Evolutionary conservation across 2,329 filamentous ascomycete genomes (phyloP).

Genomic region (Zymoseptoria passerinii): DNA sequence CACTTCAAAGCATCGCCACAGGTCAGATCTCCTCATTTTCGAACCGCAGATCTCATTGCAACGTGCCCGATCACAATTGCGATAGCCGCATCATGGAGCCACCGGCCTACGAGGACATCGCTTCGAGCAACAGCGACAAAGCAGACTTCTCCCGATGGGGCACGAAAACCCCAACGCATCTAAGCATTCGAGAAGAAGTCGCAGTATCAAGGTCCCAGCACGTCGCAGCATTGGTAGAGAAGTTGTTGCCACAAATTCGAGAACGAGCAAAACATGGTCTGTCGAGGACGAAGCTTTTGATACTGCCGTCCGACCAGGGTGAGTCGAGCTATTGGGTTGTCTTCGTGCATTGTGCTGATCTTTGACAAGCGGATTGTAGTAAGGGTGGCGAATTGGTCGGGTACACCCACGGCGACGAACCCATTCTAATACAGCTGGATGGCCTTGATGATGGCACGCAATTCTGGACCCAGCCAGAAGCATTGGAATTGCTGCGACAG

Average conservation of each 20-base stretch:
- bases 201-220: conserved; percentile 24
- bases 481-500: conserved; percentile 18
- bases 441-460: conserved; percentile 21
- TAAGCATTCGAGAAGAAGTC: conserved; percentile 26
- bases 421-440: conserved; percentile 24
- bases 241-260: conserved; percentile 18
- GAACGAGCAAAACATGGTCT: conserved; percentile 22
- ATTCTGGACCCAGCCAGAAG: conserved; percentile 29
- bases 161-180: conserved; percentile 12
- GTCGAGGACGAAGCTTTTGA: conserved; percentile 22
- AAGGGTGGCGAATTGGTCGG: conserved; percentile 22
- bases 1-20: not conserved
- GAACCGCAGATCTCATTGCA: not conserved
- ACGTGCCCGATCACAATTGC: not conserved
- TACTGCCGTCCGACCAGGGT: conserved; percentile 30
- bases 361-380: conserved; percentile 4
- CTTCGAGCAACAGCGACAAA: conserved; percentile 1
- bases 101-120: conserved; percentile 26
- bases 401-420: conserved; percentile 18
- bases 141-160: conserved; percentile 7
- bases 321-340: not conserved
- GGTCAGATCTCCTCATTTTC: not conserved
- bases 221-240: conserved; percentile 24
- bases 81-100: conserved; percentile 15
- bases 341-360: not conserved